Evolutionary conservation across 805 yeast species (phyloP).

Genomic region (Lachancea sp.): DNA sequence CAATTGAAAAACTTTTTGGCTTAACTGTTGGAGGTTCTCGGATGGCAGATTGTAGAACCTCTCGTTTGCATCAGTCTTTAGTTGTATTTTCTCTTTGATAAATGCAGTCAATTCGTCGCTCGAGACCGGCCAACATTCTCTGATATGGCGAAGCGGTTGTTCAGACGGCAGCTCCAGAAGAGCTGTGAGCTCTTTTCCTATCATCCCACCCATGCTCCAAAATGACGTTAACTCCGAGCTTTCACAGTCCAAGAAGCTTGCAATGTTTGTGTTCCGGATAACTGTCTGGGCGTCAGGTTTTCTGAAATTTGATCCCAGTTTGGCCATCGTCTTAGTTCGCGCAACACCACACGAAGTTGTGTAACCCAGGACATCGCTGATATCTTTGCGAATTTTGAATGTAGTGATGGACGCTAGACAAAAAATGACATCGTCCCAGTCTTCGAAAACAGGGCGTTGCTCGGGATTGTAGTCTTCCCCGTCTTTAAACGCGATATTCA

Average conservation of each 20-base stretch:
- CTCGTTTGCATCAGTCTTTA: constrained; percentile 1
- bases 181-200: constrained; percentile 55
- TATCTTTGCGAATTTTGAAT: constrained; percentile 44
- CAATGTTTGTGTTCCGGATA: constrained; percentile 44
- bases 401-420: constrained; percentile 61
- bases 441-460: constrained; percentile 26
- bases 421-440: constrained; percentile 80
- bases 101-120: constrained; percentile 31
- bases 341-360: constrained; percentile 89
- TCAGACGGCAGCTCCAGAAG: constrained; percentile 46
- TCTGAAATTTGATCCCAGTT: constrained; percentile 74
- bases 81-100: constrained; percentile 14
- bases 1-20: constrained; percentile 50
- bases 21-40: constrained; percentile 42
- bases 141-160: constrained; percentile 43
- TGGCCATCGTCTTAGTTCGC: constrained; percentile 69
- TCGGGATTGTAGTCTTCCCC: constrained; percentile 13
- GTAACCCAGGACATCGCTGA: constrained; percentile 56
- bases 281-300: constrained; percentile 88
- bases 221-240: constrained; percentile 64
- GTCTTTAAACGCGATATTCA: constrained; percentile 12
- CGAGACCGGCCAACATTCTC: constrained; percentile 40
- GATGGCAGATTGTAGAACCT: constrained; percentile 22
- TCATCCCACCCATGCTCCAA: constrained; percentile 88
- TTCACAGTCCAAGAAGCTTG: constrained; percentile 44